A percentile compares a stretch with the other conserved stretches of the same genome.
Evolutionary conservation across 257 asterid species (phyloP).

Genomic region (Cinchona pubescens): DNA sequence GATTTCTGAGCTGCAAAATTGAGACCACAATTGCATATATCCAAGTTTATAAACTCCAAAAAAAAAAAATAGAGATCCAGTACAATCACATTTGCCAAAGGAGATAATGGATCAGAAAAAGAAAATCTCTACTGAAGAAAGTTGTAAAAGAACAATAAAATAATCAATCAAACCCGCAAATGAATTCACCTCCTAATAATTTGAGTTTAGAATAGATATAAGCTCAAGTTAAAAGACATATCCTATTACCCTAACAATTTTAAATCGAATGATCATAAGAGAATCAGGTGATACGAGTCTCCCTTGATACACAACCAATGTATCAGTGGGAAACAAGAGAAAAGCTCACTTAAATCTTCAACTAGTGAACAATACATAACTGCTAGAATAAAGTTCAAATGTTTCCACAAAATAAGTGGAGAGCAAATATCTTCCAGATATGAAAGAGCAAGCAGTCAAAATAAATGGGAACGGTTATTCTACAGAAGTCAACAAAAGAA

Average conservation of each 20-base stretch:
- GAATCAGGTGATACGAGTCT: not conserved
- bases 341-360: not conserved
- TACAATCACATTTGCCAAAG: not conserved
- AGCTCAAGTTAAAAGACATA: not conserved
- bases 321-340: not conserved
- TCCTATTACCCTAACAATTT: not conserved
- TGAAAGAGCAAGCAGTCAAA: not conserved
- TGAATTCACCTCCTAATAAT: not conserved
- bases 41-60: not conserved
- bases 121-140: not conserved
- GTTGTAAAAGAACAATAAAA: not conserved
- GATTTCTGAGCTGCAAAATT: slow-evolving; percentile 34
- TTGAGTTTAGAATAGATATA: not conserved
- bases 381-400: not conserved
- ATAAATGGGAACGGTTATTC: not conserved
- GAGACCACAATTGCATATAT: not conserved
- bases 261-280: not conserved
- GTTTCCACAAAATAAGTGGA: not conserved
- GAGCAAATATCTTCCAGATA: not conserved
- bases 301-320: not conserved
- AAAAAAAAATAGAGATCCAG: not conserved
- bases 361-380: not conserved
- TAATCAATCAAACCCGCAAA: not conserved
- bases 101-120: not conserved
- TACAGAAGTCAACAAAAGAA: not conserved